A percentile compares a stretch with the other conserved stretches of the same genome.
These are phyloP conservation scores for Phaeoacremonium minimum DNA, from an alignment of 2,329 filamentous ascomycete genomes.

Conservation along the genomic window DNA sequence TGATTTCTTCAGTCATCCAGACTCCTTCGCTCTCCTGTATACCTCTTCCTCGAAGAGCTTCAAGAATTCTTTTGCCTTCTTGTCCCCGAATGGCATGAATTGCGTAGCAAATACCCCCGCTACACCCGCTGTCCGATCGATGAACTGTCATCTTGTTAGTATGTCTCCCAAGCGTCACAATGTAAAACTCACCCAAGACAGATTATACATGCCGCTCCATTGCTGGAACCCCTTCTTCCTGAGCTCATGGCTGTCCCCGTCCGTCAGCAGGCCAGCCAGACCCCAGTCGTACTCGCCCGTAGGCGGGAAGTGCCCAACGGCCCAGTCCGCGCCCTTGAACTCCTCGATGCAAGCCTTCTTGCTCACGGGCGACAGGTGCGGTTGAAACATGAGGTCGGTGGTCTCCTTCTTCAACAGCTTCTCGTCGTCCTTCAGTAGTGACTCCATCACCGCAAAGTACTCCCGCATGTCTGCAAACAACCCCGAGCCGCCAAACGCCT, in stretches of 20 bases:
- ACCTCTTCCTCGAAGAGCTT: slow-evolving; percentile 31
- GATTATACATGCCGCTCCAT: slow-evolving; percentile 42
- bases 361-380: slow-evolving; percentile 7
- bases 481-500: slow-evolving; percentile 1
- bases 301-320: slow-evolving; percentile 21
- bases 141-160: slow-evolving; percentile 13
- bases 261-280: slow-evolving; percentile 34
- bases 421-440: slow-evolving; percentile 1
- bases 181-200: slow-evolving; percentile 36
- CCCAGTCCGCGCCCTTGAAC: slow-evolving; percentile 19
- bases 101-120: slow-evolving; percentile 36
- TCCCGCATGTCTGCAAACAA: slow-evolving; percentile 5
- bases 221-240: slow-evolving; percentile 31
- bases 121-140: slow-evolving; percentile 30
- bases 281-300: slow-evolving; percentile 33
- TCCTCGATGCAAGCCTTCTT: slow-evolving; percentile 16
- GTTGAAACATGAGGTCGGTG: background rate
- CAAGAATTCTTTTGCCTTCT: slow-evolving; percentile 23
- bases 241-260: slow-evolving; percentile 27
- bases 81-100: slow-evolving; percentile 34
- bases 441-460: slow-evolving; percentile 2
- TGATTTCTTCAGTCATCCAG: slow-evolving; percentile 1
- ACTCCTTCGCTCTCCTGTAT: slow-evolving; percentile 21
- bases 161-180: slow-evolving; percentile 14
- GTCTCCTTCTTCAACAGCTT: background rate